Conservation (phyloP, 257 asterid species). For the Craterostigma plantagineum region DNA sequence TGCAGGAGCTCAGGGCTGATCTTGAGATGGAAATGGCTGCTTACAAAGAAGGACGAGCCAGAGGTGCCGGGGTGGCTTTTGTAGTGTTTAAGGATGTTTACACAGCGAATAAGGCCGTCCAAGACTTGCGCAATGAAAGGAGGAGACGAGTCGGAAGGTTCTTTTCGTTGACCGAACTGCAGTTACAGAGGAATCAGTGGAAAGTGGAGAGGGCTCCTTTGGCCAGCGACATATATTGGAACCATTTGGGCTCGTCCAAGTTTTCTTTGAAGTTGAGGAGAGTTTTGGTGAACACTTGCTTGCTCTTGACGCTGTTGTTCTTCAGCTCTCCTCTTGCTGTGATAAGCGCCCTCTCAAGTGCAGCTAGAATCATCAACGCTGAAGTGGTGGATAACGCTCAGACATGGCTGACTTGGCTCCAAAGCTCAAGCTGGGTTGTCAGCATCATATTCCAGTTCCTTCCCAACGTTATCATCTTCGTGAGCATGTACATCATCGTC, state of each 20-base stretch:
- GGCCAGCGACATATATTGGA: slow-evolving; percentile 97
- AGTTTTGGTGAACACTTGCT: slow-evolving; percentile 63
- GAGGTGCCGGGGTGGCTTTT: slow-evolving; percentile 93
- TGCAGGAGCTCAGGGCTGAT: slow-evolving; percentile 91
- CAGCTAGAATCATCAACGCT: slow-evolving; percentile 80
- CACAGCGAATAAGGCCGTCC: slow-evolving; percentile 80
- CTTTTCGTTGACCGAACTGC: slow-evolving; percentile 74
- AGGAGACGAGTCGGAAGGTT: slow-evolving; percentile 71
- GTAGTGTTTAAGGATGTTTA: slow-evolving; percentile 92
- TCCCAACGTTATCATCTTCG: slow-evolving; percentile 80
- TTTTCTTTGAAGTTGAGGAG: slow-evolving; percentile 57
- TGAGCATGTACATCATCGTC: slow-evolving; percentile 84
- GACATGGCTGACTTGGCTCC: slow-evolving; percentile 51
- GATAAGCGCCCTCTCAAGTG: slow-evolving; percentile 63
- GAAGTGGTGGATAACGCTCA: slow-evolving; percentile 93
- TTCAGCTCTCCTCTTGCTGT: slow-evolving; percentile 96
- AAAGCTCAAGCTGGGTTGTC: slow-evolving; percentile 88
- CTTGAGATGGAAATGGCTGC: slow-evolving; percentile 98
- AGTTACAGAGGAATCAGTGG: slow-evolving; percentile 91
- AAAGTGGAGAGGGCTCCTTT: slow-evolving; percentile 28
- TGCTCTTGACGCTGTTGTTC: slow-evolving; percentile 71
- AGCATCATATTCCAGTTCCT: slow-evolving; percentile 62
- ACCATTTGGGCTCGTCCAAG: slow-evolving; percentile 90
- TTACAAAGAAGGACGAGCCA: slow-evolving; percentile 90
- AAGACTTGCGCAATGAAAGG: slow-evolving; percentile 76